These are phyloP conservation scores for Trichophyton benhamiae DNA, from an alignment of 2,329 filamentous ascomycete species.

Conservation along the genomic window DNA sequence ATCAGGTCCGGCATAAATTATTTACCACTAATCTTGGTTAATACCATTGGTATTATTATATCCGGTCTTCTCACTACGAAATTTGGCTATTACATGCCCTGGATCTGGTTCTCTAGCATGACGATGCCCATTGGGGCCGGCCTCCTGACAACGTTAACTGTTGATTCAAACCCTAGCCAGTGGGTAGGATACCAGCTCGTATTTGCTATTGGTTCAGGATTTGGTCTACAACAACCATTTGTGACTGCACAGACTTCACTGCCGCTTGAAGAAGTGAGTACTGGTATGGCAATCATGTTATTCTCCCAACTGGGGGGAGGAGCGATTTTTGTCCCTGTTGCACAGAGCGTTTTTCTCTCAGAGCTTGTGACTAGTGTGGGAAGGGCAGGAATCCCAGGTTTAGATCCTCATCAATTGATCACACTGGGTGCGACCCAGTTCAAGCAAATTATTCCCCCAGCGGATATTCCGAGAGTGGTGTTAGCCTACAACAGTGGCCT, in stretches of 20 bases:
- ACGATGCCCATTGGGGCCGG: conserved; percentile 25
- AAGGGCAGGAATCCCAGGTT: neutral
- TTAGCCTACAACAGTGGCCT: conserved; percentile 5
- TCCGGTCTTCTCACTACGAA: conserved; percentile 22
- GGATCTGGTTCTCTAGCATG: conserved; percentile 23
- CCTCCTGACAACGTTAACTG: conserved; percentile 22
- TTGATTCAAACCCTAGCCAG: conserved; percentile 15
- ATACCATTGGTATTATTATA: conserved; percentile 21
- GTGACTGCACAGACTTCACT: conserved; percentile 19
- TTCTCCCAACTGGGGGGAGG: conserved; percentile 30
- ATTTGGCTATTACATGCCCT: conserved; percentile 25
- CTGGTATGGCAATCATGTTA: conserved; percentile 23
- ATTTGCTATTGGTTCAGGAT: conserved; percentile 23
- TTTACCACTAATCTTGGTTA: conserved; percentile 18
- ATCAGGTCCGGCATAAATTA: conserved; percentile 20
- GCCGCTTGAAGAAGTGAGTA: conserved; percentile 17
- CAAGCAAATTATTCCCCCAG: neutral
- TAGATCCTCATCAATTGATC: neutral
- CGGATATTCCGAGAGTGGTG: neutral
- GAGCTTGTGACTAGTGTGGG: conserved; percentile 22
- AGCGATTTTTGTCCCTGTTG: conserved; percentile 41
- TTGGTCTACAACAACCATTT: conserved; percentile 21
- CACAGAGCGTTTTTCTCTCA: conserved; percentile 42
- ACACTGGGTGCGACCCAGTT: neutral
- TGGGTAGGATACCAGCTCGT: conserved; percentile 20